Conservation (phyloP, 352 stramenopile species). For the Phytophthora cajani region DNA sequence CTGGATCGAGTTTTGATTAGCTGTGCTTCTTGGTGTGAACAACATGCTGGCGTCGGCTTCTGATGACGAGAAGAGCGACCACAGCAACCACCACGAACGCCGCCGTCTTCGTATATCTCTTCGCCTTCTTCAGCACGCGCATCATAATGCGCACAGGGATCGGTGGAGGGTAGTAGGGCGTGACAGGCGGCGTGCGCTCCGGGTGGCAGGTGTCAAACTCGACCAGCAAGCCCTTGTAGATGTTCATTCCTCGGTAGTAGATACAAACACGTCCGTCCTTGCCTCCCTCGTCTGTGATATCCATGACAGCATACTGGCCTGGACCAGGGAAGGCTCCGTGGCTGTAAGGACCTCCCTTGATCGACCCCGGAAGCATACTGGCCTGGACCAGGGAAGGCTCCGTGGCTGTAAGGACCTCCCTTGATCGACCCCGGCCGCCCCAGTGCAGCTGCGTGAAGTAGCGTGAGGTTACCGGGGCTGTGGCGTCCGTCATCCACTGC, state of each 20-base stretch:
- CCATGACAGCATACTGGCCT: slow-evolving; percentile 83
- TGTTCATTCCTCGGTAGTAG: slow-evolving; percentile 73
- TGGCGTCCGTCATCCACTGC: slow-evolving; percentile 83
- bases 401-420: slow-evolving; percentile 89
- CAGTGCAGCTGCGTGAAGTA: slow-evolving; percentile 84
- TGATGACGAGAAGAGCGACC: slow-evolving; percentile 27
- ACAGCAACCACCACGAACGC: slow-evolving; percentile 23
- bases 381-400: slow-evolving; percentile 74
- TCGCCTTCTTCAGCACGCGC: slow-evolving; percentile 69
- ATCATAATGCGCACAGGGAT: slow-evolving; percentile 62
- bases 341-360: slow-evolving; percentile 90
- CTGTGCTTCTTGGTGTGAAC: slow-evolving; percentile 39
- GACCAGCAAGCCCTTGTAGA: slow-evolving; percentile 60
- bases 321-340: slow-evolving; percentile 82
- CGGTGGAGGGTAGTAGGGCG: slow-evolving; percentile 68
- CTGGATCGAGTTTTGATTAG: slow-evolving; percentile 13
- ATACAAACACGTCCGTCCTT: slow-evolving; percentile 69
- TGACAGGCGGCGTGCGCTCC: slow-evolving; percentile 59
- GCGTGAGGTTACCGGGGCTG: slow-evolving; percentile 75
- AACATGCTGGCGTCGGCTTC: slow-evolving; percentile 24
- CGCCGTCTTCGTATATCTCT: slow-evolving; percentile 26
- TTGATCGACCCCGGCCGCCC: slow-evolving; percentile 85
- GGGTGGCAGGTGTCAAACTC: slow-evolving; percentile 83
- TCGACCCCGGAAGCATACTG: slow-evolving; percentile 83
- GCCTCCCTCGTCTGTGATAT: slow-evolving; percentile 76